phyloP scores from a whole-genome alignment of 768 basidiomycete species.

The Hygrophoropsis aurantiaca region DNA sequence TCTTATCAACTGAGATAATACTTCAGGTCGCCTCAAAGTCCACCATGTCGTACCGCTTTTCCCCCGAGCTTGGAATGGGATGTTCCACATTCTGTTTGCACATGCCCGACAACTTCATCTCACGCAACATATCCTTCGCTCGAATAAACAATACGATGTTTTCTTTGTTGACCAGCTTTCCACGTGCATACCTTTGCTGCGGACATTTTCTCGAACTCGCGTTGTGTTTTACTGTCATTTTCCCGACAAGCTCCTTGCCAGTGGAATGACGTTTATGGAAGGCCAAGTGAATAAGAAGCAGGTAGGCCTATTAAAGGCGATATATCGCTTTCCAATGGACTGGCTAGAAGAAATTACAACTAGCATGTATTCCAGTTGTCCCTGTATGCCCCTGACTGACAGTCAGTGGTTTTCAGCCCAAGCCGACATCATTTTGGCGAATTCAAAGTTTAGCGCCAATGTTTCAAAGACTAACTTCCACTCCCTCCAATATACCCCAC shows the following conservation, averaged over 20 bases:
- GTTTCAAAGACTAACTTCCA: conserved; percentile 78
- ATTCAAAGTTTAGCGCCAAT: conserved; percentile 86
- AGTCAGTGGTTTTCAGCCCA: conserved; percentile 51
- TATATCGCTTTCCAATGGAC: conserved; percentile 91
- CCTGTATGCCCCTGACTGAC: background rate
- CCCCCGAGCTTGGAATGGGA: conserved; percentile 76
- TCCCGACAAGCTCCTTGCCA: conserved; percentile 88
- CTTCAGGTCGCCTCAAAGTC: conserved; percentile 77
- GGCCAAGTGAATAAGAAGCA: conserved; percentile 43
- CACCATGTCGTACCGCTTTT: conserved; percentile 72
- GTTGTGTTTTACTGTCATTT: conserved; percentile 99
- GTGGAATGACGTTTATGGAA: conserved; percentile 61
- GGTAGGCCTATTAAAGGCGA: conserved; percentile 55
- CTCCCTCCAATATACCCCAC: conserved; percentile 58
- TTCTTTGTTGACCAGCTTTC: conserved; percentile 96
- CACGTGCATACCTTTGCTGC: conserved; percentile 84
- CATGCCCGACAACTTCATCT: conserved; percentile 89
- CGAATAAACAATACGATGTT: conserved; percentile 64
- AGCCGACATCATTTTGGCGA: conserved; percentile 88
- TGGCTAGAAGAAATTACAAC: conserved; percentile 88
- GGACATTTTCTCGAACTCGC: conserved; percentile 63
- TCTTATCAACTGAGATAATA: background rate
- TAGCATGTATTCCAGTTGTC: conserved; percentile 44
- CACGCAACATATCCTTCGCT: conserved; percentile 57
- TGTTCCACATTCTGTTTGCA: conserved; percentile 86